Evolutionary conservation across 2,329 filamentous ascomycete species (phyloP), one percentile per base, ranked within the genome.

Genomic region (Trichoderma atrobrunneum): DNA sequence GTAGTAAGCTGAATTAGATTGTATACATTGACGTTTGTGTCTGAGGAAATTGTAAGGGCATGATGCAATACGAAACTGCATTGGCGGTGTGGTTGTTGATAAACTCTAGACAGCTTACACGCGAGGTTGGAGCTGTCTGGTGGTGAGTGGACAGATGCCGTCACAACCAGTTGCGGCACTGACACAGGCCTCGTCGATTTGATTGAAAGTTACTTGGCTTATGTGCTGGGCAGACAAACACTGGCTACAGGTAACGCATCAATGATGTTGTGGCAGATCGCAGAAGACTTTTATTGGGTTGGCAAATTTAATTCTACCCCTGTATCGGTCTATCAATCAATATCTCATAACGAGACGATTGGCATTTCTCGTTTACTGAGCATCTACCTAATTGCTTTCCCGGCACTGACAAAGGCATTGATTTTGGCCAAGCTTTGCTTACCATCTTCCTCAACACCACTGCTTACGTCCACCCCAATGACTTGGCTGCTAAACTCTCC

Each of bases 391-490:
- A 88, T 84, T 36, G 82, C 81, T 81, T 96, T 96, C 0, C 91
- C 93, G 43, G 90, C 89, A 79, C 89, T 87, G 54, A 98, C 86
- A 81, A 99, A 99, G 5, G 87, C 89, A 74, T 86, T 85, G 76
- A 99, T 98, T 84, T 92, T 97, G 21, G 89, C 88, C 72, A 95
- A 77, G 81, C 91, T 92, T 82, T 99, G 96, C 79, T 89, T 85
- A 3, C 94, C 95, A 76, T 92, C 88, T 43, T 90, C 90, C 82
- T 98, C 96, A 3, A 99, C 94, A 0, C 97, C 97, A 78, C 93
- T 97, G 81, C 94, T 97, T 24, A 97, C 93, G 84, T 99, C 96
- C 4, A 99, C 92, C 2, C 92, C 95, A 39, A 94, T 84, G 14
- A 98, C 88, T 73, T 91, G 89, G 11, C 85, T 85, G 30, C 85